A percentile compares a stretch with the other conserved stretches of the same genome.
Conservation (phyloP, 139 green algal genomes). For the Auxenochlorella pyrenoidosa region DNA sequence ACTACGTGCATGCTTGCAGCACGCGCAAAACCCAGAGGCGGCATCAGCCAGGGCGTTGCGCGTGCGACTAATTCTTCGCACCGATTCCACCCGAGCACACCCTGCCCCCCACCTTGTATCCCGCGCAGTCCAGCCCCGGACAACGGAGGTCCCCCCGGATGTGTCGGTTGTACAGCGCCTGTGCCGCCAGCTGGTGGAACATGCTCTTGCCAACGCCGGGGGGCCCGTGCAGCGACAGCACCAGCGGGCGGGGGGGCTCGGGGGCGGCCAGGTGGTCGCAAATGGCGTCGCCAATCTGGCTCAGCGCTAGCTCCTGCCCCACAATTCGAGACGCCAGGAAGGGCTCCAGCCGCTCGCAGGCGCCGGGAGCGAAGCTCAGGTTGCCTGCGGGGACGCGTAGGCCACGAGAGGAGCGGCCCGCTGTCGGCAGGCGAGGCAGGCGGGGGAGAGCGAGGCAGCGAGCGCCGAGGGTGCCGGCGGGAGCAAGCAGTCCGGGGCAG, state of each 20-base stretch:
- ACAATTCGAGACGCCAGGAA: constrained; percentile 69
- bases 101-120: constrained; percentile 73
- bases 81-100: not conserved
- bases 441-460: not conserved
- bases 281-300: constrained; percentile 71
- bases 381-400: constrained; percentile 31
- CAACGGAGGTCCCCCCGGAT: constrained; percentile 45
- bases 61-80: not conserved
- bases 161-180: constrained; percentile 78
- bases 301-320: constrained; percentile 79
- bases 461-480: not conserved
- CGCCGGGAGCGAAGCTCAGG: constrained; percentile 59
- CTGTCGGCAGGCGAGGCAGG: not conserved
- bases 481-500: not conserved
- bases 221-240: constrained; percentile 88
- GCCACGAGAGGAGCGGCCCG: no score
- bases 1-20: no score
- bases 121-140: constrained; percentile 70
- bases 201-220: constrained; percentile 93
- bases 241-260: constrained; percentile 72
- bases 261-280: constrained; percentile 78
- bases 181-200: constrained; percentile 78
- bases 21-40: no score
- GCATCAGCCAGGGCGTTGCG: not conserved
- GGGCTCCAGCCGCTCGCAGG: constrained; percentile 69